Evolutionary conservation across 2,329 filamentous ascomycete genomes (phyloP), one percentile per base, ranked within the genome.

Genomic region (Fusarium sp.): DNA sequence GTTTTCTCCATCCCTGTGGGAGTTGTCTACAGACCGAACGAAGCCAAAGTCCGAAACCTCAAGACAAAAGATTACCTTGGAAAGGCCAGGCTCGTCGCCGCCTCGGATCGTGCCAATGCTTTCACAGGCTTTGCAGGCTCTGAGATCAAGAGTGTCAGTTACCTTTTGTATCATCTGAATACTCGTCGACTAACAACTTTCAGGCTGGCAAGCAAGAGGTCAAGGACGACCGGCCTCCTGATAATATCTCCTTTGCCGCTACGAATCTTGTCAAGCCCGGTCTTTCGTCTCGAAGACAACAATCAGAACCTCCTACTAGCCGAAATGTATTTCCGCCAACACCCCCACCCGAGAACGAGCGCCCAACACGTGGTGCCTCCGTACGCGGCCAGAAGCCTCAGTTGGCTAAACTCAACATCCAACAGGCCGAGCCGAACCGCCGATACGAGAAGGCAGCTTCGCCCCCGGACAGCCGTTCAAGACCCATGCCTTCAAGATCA

Each of bases 1-100:
- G 95, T 99, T 38, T 99, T 99, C 79, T 98, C 93, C 0, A 98
- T 98, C 49, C 95, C 95, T 1, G 93, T 98, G 11, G 95, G 95
- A 24, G 91, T 97, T 29, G 86, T 99, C 13, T 99, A 98, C 78
- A 85, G 95, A 56, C 95, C 95, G 22, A 98, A 97, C 74, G 93
- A 96, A 72, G 93, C 95, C 64, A 99, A 99, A 78, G 95, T 99
- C 67, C 96, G 96, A 78, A 99, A 99, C 73, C 82, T 99, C 71
- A 97, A 97, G 81, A 92, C 93, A 22, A 98, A 98, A 76, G 93
- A 99, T 74, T 99, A 99, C 72, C 87, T 99, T 4, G 95, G 95
- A 60, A 97, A 97, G 77, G 93, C 95, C n/a, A 87, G 92, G 58
- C 82, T 99, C 31, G 91, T 99, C 8, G 95, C 95, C 24, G 91